A percentile compares a stretch with the other conserved stretches of the same genome.
These are phyloP conservation scores for Jatropha multifida DNA, from an alignment of 441 rosid species.

Conservation along the genomic window DNA sequence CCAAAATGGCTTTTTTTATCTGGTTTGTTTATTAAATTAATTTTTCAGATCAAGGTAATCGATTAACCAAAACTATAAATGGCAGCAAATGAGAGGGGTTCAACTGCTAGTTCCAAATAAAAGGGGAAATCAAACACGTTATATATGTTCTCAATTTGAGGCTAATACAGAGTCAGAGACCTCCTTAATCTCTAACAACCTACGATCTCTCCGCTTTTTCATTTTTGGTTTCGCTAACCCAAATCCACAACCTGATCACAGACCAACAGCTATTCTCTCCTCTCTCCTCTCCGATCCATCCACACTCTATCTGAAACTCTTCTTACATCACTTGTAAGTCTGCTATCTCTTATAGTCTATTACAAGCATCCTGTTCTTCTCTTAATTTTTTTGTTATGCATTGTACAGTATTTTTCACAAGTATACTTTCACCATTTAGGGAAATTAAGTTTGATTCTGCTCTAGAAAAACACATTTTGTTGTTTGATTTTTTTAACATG, in stretches of 20 bases:
- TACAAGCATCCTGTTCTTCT: background rate
- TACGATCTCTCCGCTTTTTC: background rate
- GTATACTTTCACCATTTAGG: background rate
- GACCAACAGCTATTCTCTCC: background rate
- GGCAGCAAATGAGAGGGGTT: background rate
- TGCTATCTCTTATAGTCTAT: background rate
- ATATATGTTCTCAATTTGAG: background rate
- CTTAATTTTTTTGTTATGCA: background rate
- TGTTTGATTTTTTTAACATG: background rate
- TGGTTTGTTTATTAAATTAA: no score
- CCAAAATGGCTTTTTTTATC: no score
- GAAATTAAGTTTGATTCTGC: background rate
- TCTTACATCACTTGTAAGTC: background rate
- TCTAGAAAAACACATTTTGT: no score
- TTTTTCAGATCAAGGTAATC: no score
- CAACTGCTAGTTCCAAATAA: constrained; percentile 4
- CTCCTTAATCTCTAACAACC: constrained; percentile 17
- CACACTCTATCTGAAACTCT: background rate
- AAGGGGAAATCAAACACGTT: constrained; percentile 6
- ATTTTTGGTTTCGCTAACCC: background rate
- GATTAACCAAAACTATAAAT: background rate
- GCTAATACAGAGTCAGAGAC: constrained; percentile 4
- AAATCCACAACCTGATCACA: background rate
- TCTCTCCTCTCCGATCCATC: background rate
- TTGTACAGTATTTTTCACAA: background rate